Evolutionary conservation across 768 basidiomycete species (phyloP).

Genomic region (Naganishia vishniacii): DNA sequence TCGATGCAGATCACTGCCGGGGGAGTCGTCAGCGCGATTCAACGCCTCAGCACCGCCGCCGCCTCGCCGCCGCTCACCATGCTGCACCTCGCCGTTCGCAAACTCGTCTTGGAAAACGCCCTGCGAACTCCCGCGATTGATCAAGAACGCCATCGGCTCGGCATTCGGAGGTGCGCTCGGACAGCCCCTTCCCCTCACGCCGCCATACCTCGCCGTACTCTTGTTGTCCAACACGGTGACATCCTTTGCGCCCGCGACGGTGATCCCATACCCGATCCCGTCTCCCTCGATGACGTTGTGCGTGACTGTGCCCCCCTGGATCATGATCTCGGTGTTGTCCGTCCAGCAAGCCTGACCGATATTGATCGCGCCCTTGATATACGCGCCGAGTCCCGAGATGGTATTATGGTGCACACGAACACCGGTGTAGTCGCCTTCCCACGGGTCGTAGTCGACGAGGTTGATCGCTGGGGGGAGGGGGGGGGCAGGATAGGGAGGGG

Average conservation of each 20-base stretch:
- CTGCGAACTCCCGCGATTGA: conserved; percentile 45
- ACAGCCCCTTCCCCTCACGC: conserved; percentile 41
- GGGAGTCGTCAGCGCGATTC: neutral
- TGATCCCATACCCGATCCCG: conserved; percentile 48
- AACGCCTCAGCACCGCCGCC: no score
- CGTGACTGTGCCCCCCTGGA: conserved; percentile 42
- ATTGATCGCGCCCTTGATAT: conserved; percentile 47
- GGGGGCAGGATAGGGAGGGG: neutral
- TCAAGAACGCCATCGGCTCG: conserved; percentile 43
- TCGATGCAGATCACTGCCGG: conserved; percentile 47
- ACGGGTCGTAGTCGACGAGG: conserved; percentile 48
- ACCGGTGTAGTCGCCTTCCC: conserved; percentile 47
- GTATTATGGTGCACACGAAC: conserved; percentile 45
- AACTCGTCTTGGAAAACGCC: conserved; percentile 48
- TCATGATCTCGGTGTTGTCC: conserved; percentile 46
- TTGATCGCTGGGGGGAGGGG: conserved; percentile 42
- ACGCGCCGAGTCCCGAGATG: conserved; percentile 42
- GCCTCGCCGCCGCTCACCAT: conserved; percentile 39
- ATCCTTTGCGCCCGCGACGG: conserved; percentile 43
- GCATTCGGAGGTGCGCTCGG: conserved; percentile 46
- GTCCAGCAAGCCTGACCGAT: conserved; percentile 49
- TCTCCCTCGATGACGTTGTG: conserved; percentile 45
- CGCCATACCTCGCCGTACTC: conserved; percentile 39
- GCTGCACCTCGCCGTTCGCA: conserved; percentile 50
- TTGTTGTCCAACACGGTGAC: conserved; percentile 46